These are phyloP conservation scores for Schwanniomyces etchellsii DNA, from an alignment of 1,139 yeast genomes.

Conservation along the genomic window DNA sequence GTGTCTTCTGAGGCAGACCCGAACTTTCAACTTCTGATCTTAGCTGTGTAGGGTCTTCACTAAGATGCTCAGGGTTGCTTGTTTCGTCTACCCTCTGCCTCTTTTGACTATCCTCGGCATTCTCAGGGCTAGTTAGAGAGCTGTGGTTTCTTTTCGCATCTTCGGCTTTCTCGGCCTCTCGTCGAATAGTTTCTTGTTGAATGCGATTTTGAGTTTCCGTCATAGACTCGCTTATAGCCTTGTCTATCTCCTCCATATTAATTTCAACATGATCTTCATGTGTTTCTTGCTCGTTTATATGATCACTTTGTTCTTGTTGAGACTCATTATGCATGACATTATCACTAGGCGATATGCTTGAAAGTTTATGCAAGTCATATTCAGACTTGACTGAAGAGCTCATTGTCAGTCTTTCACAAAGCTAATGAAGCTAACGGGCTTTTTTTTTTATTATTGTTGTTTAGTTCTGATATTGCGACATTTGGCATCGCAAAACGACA, in stretches of 20 bases:
- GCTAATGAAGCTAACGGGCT: no score
- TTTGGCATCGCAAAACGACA: no score
- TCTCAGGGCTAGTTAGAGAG: neutral
- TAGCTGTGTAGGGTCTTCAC: neutral
- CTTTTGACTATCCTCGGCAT: conserved; percentile 1
- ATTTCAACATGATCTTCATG: conserved; percentile 6
- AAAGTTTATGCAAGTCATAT: neutral
- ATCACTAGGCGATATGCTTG: no score
- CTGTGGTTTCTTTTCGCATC: neutral
- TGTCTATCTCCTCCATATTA: conserved; percentile 13
- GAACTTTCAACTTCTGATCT: no score
- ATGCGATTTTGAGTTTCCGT: conserved; percentile 2
- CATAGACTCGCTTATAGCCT: conserved; percentile 13
- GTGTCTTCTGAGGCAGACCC: no score
- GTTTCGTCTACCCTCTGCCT: conserved; percentile 3
- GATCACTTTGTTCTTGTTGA: no score
- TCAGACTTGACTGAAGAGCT: neutral
- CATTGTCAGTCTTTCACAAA: neutral
- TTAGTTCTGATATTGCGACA: neutral
- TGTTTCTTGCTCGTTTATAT: conserved; percentile 2
- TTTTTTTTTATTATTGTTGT: neutral
- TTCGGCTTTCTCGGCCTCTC: neutral
- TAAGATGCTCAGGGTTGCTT: neutral
- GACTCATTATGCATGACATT: no score
- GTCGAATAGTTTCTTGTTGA: neutral